These are phyloP conservation scores for Trichoderma afroharzianum DNA, from an alignment of 2,329 filamentous ascomycete genomes.

Conservation along the genomic window DNA sequence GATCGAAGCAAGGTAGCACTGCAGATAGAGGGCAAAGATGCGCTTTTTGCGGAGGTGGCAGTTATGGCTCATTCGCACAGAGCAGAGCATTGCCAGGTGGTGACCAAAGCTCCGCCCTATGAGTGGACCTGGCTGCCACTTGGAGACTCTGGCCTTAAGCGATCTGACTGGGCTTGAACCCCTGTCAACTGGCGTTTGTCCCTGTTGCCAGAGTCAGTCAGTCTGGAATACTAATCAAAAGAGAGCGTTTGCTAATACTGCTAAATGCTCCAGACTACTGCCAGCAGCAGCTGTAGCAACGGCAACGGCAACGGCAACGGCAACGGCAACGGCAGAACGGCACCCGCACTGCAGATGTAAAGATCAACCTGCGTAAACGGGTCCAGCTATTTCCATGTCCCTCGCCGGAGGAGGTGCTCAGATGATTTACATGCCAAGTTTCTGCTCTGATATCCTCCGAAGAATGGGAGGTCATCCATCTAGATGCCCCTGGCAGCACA, in stretches of 20 bases:
- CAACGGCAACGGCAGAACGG: not conserved
- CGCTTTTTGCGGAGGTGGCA: conserved; percentile 2
- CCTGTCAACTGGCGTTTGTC: not conserved
- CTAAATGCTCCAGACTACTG: not conserved
- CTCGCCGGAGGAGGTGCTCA: not conserved
- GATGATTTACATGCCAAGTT: not conserved
- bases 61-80: not conserved
- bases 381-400: not conserved
- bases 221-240: not conserved
- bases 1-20: not conserved
- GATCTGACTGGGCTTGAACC: conserved; percentile 1
- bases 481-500: not conserved
- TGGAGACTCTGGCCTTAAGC: conserved; percentile 4
- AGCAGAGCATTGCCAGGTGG: not conserved
- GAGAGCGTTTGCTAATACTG: not conserved
- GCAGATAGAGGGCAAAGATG: not conserved
- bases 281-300: too few relatives aligned
- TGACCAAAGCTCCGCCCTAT: conserved; percentile 15
- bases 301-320: too few relatives aligned
- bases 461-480: not conserved
- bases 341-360: not conserved
- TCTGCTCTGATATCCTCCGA: not conserved
- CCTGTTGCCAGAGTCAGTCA: not conserved
- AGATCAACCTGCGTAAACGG: not conserved
- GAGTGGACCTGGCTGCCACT: conserved; percentile 5